A percentile compares a stretch with the other conserved stretches of the same genome.
Conservation (phyloP, 208 protist genomes). For the Acanthamoeba lenticulata region DNA sequence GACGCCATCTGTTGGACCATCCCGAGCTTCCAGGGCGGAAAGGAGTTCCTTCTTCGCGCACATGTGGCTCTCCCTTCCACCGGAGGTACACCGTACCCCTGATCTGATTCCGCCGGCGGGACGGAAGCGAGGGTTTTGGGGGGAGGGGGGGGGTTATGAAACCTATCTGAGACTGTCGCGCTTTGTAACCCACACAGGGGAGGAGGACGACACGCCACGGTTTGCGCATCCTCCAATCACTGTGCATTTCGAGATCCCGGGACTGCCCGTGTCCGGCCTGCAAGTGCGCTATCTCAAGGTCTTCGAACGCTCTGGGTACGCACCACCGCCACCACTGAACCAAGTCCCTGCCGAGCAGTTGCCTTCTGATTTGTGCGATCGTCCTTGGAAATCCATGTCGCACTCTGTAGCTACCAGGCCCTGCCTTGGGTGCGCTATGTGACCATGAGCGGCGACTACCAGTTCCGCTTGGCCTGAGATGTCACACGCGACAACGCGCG, state of each 20-base stretch:
- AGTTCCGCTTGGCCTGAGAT: constrained; percentile 87
- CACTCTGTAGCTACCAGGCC: constrained; percentile 89
- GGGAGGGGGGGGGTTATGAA: no score
- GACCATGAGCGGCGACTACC: constrained; percentile 97
- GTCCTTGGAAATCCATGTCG: background rate
- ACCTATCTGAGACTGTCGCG: no score
- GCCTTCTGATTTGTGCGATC: background rate
- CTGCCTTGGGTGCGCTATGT: constrained; percentile 99
- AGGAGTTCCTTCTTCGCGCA: constrained; percentile 93
- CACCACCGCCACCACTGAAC: background rate
- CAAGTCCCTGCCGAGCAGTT: background rate
- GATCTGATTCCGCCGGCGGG: background rate
- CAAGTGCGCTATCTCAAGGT: constrained; percentile 99
- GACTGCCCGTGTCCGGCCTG: constrained; percentile 98
- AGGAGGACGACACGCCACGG: background rate
- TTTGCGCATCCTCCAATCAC: constrained; percentile 92
- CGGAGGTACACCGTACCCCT: constrained; percentile 55
- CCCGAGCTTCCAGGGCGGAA: constrained; percentile 95
- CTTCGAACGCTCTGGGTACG: constrained; percentile 94
- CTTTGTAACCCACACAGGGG: constrained; percentile 21
- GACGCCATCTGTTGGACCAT: constrained; percentile 97
- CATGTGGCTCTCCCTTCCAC: constrained; percentile 97
- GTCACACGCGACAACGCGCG: no score
- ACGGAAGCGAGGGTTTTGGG: no score
- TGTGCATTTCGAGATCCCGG: constrained; percentile 98